Evolutionary conservation across 371 early-diverging fungal species (phyloP).

Genomic region (Mortierella sp.): DNA sequence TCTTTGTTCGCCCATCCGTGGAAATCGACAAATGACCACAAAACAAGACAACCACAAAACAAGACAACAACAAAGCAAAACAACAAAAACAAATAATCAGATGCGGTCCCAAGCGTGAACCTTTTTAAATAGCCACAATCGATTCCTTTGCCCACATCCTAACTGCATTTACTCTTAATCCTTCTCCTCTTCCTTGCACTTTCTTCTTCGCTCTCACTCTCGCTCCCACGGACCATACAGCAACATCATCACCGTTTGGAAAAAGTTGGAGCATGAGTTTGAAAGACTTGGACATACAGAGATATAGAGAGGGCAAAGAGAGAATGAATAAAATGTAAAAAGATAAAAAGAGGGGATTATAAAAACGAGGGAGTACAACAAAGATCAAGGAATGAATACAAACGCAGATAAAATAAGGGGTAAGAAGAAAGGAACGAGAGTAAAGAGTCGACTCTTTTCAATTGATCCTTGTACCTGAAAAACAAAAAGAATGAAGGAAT

Average conservation of each 20-base stretch:
- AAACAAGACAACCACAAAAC: neutral
- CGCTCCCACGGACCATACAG: slow-evolving; percentile 6
- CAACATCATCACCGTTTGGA: neutral
- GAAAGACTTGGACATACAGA: neutral
- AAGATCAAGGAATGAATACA: neutral
- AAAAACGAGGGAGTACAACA: slow-evolving; percentile 7
- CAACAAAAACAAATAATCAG: neutral
- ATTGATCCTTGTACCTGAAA: slow-evolving; percentile 5
- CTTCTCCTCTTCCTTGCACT: neutral
- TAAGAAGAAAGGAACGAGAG: neutral
- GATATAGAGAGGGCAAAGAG: neutral
- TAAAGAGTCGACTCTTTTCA: neutral
- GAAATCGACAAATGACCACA: slow-evolving; percentile 3
- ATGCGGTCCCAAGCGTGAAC: neutral
- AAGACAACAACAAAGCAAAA: neutral
- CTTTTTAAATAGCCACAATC: neutral
- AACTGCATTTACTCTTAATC: neutral
- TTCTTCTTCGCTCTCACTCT: neutral
- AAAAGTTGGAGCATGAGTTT: slow-evolving; percentile 1
- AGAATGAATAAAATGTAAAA: neutral
- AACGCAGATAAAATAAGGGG: neutral
- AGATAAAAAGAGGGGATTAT: neutral
- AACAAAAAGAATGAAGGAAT: neutral
- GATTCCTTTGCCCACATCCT: neutral
- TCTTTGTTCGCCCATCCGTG: neutral